A percentile compares a stretch with the other conserved stretches of the same genome.
These are phyloP conservation scores for Aspergillus ochraceoroseus DNA, from an alignment of 2,329 filamentous ascomycete genomes.

Conservation along the genomic window DNA sequence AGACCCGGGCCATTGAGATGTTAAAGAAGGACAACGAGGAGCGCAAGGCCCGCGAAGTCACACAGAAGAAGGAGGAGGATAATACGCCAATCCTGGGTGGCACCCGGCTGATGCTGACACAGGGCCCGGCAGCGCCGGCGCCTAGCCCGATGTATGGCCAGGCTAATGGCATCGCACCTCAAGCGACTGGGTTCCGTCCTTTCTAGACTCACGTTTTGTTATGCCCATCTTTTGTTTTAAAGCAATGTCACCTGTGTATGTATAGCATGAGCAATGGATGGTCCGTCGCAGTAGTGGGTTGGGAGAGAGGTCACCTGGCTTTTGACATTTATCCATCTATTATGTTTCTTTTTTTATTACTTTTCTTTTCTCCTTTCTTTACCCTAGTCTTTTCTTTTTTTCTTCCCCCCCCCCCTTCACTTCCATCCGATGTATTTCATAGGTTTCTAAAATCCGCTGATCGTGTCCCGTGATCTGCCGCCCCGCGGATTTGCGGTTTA, in stretches of 20 bases:
- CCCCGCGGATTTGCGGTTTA: constrained; percentile 2
- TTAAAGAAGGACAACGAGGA: constrained; percentile 96
- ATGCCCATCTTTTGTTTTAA: constrained; percentile 16
- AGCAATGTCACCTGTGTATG: constrained; percentile 23
- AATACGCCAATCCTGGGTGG: constrained; percentile 88
- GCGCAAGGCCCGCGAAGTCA: constrained; percentile 66
- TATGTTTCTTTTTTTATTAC: constrained; percentile 6
- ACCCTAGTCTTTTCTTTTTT: constrained; percentile 16
- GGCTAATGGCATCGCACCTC: constrained; percentile 81
- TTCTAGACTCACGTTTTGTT: constrained; percentile 42
- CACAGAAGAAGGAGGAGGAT: constrained; percentile 84
- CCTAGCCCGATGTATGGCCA: constrained; percentile 64
- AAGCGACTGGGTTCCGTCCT: constrained; percentile 70
- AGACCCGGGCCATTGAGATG: constrained; percentile 74
- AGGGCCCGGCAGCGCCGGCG: constrained; percentile 65
- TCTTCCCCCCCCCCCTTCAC: constrained; percentile 13
- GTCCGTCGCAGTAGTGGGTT: constrained; percentile 11
- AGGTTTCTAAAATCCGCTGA: constrained; percentile 13
- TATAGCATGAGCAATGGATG: constrained; percentile 36
- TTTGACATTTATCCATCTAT: constrained; percentile 12
- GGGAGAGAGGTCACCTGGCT: constrained; percentile 1
- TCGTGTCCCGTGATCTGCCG: constrained; percentile 2
- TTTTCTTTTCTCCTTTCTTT: constrained; percentile 11
- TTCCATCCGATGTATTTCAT: constrained; percentile 26
- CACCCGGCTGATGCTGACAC: constrained; percentile 89